Evolutionary conservation across 2,329 filamentous ascomycete species (phyloP).

Genomic region (Botrytis byssoidea): DNA sequence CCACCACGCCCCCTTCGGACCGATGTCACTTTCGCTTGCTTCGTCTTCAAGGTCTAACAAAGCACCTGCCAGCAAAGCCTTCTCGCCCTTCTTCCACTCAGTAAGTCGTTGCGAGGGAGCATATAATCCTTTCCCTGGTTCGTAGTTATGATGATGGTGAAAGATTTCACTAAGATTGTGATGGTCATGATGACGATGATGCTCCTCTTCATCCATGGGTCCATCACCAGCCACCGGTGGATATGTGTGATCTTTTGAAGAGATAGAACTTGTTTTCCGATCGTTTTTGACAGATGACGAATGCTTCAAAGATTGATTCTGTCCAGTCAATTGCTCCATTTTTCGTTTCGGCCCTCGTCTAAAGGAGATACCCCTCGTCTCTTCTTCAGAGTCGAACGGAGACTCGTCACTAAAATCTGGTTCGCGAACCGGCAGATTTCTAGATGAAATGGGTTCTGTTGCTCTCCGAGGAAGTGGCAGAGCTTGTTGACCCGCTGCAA

Average conservation of each 20-base stretch:
- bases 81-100: constrained; percentile 69
- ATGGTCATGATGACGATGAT: constrained; percentile 35
- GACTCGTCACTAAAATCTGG: constrained; percentile 6
- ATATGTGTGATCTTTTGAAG: constrained; percentile 31
- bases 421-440: not conserved
- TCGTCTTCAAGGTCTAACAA: constrained; percentile 58
- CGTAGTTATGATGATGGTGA: constrained; percentile 35
- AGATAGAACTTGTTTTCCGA: constrained; percentile 26
- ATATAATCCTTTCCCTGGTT: constrained; percentile 55
- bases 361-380: constrained; percentile 25
- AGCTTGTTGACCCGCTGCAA: constrained; percentile 1
- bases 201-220: not conserved
- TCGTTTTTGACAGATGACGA: constrained; percentile 13
- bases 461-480: not conserved
- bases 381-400: constrained; percentile 14
- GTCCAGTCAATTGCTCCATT: constrained; percentile 35
- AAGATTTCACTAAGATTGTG: constrained; percentile 35
- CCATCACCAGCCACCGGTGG: constrained; percentile 23
- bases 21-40: constrained; percentile 45
- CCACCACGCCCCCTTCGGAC: constrained; percentile 74
- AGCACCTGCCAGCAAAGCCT: constrained; percentile 57
- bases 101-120: constrained; percentile 60
- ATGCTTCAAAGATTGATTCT: constrained; percentile 24
- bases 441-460: constrained; percentile 5
- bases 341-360: constrained; percentile 35